phyloP scores from a whole-genome alignment of 805 yeast species.

The Yamadazyma endophytica region DNA sequence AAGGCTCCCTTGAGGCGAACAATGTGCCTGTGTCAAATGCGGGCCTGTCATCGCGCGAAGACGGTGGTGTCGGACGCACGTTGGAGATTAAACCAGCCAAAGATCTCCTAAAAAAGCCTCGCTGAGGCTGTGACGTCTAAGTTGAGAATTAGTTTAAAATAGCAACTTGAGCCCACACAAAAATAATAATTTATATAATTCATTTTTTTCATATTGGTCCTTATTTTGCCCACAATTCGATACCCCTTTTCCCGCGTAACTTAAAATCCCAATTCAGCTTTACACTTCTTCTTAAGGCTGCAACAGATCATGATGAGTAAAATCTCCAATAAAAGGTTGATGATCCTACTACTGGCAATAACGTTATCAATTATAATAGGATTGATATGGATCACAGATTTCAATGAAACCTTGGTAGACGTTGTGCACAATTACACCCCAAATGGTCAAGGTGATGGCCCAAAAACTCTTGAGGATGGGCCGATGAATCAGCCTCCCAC shows the following conservation, averaged over 20 bases:
- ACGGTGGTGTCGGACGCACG: background rate
- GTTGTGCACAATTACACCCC: background rate
- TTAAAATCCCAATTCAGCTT: background rate
- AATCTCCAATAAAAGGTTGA: background rate
- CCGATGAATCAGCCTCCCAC: too few relatives aligned
- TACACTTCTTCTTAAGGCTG: conserved; percentile 1
- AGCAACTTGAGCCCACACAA: too few relatives aligned
- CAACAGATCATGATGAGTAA: background rate
- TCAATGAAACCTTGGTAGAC: background rate
- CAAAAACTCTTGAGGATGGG: too few relatives aligned
- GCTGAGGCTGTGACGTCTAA: background rate
- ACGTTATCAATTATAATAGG: background rate
- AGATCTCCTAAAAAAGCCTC: background rate
- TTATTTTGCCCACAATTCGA: too few relatives aligned
- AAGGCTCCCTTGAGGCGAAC: too few relatives aligned
- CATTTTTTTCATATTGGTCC: too few relatives aligned
- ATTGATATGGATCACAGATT: background rate
- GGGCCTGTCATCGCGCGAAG: background rate
- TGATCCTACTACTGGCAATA: background rate
- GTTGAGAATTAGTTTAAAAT: conserved; percentile 1
- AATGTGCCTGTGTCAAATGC: background rate
- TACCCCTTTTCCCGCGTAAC: background rate
- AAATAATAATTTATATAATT: too few relatives aligned
- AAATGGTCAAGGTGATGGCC: background rate
- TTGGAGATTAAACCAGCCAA: background rate